These are phyloP conservation scores for Fragaria nilgerrensis DNA, from an alignment of 306 rosid genomes.

Conservation along the genomic window DNA sequence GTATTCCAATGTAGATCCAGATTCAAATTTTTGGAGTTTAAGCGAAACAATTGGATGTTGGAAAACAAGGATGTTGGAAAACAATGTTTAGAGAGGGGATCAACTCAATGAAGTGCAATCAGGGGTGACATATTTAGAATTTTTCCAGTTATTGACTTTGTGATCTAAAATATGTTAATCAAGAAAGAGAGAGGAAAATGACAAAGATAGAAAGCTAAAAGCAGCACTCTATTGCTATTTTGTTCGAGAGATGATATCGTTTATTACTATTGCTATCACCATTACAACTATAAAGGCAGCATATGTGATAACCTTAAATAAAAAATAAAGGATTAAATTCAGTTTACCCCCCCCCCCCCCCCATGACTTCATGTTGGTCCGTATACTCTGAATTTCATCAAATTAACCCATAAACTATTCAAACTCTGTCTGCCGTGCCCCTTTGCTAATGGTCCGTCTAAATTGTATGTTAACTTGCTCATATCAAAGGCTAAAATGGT, in stretches of 20 bases:
- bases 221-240: background rate
- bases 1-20: too few relatives aligned
- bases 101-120: background rate
- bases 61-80: background rate
- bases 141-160: background rate
- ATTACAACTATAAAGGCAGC: background rate
- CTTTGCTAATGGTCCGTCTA: too few relatives aligned
- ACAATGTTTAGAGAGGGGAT: background rate
- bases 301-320: background rate
- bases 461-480: too few relatives aligned
- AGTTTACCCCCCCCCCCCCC: background rate
- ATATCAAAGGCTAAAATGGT: too few relatives aligned
- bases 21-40: too few relatives aligned
- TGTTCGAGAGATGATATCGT: background rate
- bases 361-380: too few relatives aligned
- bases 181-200: background rate
- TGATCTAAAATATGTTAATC: background rate
- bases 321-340: too few relatives aligned
- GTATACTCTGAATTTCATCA: too few relatives aligned
- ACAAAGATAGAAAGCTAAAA: background rate
- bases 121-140: background rate
- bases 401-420: too few relatives aligned
- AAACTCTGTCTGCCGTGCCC: too few relatives aligned
- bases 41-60: background rate
- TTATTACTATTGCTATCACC: background rate